These are phyloP conservation scores for Alternaria triticimaculans DNA, from an alignment of 2,329 filamentous ascomycete genomes.

Conservation along the genomic window DNA sequence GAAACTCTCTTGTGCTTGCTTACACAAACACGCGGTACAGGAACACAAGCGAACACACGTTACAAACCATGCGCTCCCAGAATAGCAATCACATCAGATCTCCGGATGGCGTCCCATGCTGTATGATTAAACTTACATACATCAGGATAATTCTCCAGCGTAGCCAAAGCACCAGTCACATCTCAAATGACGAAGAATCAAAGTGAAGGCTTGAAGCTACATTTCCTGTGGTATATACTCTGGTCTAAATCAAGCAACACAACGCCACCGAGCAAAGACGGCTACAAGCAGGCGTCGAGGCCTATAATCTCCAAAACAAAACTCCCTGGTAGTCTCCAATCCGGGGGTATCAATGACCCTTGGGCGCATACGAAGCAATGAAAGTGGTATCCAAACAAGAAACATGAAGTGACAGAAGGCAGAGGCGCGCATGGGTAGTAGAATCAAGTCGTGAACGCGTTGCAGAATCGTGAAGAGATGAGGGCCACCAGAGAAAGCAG, in stretches of 20 bases:
- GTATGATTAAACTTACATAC: not conserved
- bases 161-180: not conserved
- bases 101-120: not conserved
- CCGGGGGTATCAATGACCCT: conserved; percentile 23
- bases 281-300: not conserved
- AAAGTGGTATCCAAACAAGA: conserved; percentile 26
- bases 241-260: conserved; percentile 3
- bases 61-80: not conserved
- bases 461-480: not conserved
- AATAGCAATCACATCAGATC: fast-evolving
- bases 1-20: not conserved
- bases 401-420: conserved; percentile 8
- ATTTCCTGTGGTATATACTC: conserved; percentile 12
- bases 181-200: not conserved
- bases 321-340: conserved; percentile 10
- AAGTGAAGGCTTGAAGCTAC: not conserved
- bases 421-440: conserved; percentile 1
- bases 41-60: not conserved
- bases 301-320: not conserved
- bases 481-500: not conserved
- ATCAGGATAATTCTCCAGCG: not conserved
- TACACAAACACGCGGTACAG: not conserved
- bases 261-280: not conserved
- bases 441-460: conserved; percentile 13
- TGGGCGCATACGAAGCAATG: conserved; percentile 12